These are phyloP conservation scores for Inga leiocalycina DNA, from an alignment of 306 rosid species.

Conservation along the genomic window DNA sequence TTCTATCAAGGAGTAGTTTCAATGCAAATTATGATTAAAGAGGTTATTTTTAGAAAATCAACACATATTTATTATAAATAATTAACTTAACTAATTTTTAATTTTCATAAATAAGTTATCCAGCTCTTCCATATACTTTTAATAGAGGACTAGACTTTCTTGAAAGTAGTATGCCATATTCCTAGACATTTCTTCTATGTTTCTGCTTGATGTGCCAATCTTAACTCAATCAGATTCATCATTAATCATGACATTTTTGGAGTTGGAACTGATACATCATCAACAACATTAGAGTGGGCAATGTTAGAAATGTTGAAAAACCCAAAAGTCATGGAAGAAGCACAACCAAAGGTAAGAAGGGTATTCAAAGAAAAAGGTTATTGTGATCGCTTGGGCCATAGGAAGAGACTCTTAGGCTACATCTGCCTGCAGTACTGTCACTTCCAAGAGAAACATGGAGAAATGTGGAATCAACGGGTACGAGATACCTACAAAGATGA, in stretches of 20 bases:
- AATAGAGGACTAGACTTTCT: background rate
- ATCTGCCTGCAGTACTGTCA: conserved; percentile 28
- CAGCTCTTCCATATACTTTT: no score
- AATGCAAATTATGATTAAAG: no score
- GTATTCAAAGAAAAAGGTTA: conserved; percentile 26
- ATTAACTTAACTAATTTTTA: no score
- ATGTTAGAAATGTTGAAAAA: conserved; percentile 50
- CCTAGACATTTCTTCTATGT: background rate
- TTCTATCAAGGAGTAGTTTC: no score
- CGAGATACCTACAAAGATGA: conserved; percentile 14
- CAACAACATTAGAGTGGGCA: conserved; percentile 36
- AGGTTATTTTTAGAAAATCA: no score
- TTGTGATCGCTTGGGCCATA: no score
- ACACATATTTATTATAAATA: no score
- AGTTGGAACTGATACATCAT: conserved; percentile 46
- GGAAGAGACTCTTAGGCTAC: conserved; percentile 44
- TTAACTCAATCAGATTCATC: background rate
- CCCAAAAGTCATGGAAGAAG: conserved; percentile 40
- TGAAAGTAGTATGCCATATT: background rate
- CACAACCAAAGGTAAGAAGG: conserved; percentile 41
- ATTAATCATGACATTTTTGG: conserved; percentile 36
- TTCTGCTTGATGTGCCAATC: background rate
- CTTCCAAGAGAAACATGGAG: conserved; percentile 33
- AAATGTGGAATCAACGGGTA: conserved; percentile 34
- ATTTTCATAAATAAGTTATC: background rate